phyloP scores from a whole-genome alignment of 257 asterid species.

The Voacanga thouarsii region DNA sequence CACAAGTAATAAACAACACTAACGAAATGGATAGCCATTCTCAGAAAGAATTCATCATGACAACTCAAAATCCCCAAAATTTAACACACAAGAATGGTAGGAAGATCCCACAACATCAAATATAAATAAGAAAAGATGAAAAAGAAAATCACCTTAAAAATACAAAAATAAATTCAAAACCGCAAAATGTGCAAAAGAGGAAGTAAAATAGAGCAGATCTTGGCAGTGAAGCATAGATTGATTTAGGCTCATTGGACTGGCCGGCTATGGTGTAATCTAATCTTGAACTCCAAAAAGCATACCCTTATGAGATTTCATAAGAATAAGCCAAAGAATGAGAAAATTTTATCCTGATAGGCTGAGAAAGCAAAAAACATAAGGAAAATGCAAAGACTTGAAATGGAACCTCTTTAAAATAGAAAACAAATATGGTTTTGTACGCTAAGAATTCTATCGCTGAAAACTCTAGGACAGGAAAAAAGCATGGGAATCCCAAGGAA shows the following conservation, averaged over 20 bases:
- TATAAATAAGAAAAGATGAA: background rate
- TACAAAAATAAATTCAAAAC: background rate
- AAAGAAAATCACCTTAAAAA: background rate
- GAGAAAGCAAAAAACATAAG: slow-evolving; percentile 15
- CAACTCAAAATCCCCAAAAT: background rate
- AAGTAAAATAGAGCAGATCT: slow-evolving; percentile 36
- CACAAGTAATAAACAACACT: background rate
- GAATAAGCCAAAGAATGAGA: slow-evolving; percentile 7
- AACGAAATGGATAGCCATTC: background rate
- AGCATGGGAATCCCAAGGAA: slow-evolving; percentile 16
- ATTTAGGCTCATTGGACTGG: slow-evolving; percentile 58
- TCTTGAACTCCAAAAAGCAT: slow-evolving; percentile 14
- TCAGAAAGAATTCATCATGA: background rate
- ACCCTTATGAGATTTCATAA: slow-evolving; percentile 8
- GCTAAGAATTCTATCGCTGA: slow-evolving; percentile 12
- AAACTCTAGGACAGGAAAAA: slow-evolving; percentile 18
- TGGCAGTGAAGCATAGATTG: slow-evolving; percentile 78
- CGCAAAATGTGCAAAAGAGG: background rate
- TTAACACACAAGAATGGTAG: background rate
- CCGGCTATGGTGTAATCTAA: slow-evolving; percentile 48
- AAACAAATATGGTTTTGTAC: slow-evolving; percentile 19
- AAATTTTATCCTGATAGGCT: slow-evolving; percentile 8
- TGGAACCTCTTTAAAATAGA: slow-evolving; percentile 25
- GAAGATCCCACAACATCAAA: background rate
- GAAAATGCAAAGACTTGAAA: slow-evolving; percentile 21